Evolutionary conservation across 257 asterid genomes (phyloP), one percentile per base, ranked within the genome.

Genomic region (Scutellaria galericulata): DNA sequence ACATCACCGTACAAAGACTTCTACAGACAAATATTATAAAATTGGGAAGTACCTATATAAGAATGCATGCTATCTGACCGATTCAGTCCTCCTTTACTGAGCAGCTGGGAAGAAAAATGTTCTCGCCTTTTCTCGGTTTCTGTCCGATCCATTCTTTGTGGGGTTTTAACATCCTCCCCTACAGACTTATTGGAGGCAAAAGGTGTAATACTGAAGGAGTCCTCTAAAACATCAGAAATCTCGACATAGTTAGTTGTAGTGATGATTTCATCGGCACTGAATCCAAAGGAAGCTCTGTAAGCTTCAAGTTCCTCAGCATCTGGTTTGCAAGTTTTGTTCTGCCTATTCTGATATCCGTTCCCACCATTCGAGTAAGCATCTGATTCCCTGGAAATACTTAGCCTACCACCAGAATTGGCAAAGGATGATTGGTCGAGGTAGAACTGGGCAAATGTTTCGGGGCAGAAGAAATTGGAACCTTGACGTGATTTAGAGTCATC

Each of bases 401-500:
- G 73, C 89, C 99, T 80, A 46, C 98, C 98, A 73, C 96, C 99
- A 59, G 96, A 73, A 68, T 88, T 96, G 46, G 97, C 82, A 78
- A 88, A 82, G 31, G 87, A 85, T 0, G 99, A 90, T 67, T 86
- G 97, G 70, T 95, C 98, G 9, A 92, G 80, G 79, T 95, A 95
- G 81, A 81, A 95, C 83, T 95, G 93, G n/a, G 99, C 98, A 80
- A 92, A 95, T 12, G 98, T 95, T 80, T 92, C 97, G 1, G 99
- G 99, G 79, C 97, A 92, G 87, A 95, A 95, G 84, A 95, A 95
- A 79, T 92, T 95, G 24, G 99, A 88, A 80, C 85, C 98, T 75
- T 84, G 89, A 37, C 90, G 78, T 46, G 86, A 69, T 69, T 85
- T 86, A 56, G 91, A 78, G 61, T 70, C 88, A 68, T 85, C 86